Evolutionary conservation across 306 rosid species (phyloP), one percentile per base, ranked within the genome.

Genomic region (Quillaja saponaria): DNA sequence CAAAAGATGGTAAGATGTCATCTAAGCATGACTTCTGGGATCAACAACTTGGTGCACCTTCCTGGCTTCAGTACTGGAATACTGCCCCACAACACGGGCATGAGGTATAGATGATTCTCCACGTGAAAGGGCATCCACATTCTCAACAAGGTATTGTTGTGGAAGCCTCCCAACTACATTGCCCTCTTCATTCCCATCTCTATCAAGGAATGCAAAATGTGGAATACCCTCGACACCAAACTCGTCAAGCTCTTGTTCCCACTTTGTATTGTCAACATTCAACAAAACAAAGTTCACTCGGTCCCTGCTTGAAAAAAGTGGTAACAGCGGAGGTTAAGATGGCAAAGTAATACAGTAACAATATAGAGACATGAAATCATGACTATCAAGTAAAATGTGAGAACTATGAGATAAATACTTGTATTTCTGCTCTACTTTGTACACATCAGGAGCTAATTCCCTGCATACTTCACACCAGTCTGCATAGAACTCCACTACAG

Each of bases 221-320:
- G 99, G 99, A 71, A 92, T 92, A 50, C 99, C 99, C 84, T 89
- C 99, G 57, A 92, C 99, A 1, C 96, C 99, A 68, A 89, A 92
- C 78, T 89, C 99, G 10, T 89, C 99, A 67, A 92, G 84, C 91
- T 89, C 95, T 60, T 92, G 97, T 73, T 92, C 99, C 99, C 97
- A 91, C 60, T 84, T 91, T 3, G 97, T 91, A 67, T 91, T 91
- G 71, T 91, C 97, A 55, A 91, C 95, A 63, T 91, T 91, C 62
- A 86, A 71, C 94, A 86, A 73, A 13, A 86, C 94, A 67, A 86
- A 83, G 61, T 86, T 86, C 59, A 86, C 87, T 15, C 76, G 81
- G 25, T 60, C 87, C 85, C 99, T 88, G 63, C 3, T 59, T 46
- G 14, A 46, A n/a, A 46, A 54, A 42, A 44, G 45, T 15, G 6